A percentile compares a stretch with the other conserved stretches of the same genome.
Conservation (phyloP, 306 rosid genomes). For the Trichosanthes truncata region DNA sequence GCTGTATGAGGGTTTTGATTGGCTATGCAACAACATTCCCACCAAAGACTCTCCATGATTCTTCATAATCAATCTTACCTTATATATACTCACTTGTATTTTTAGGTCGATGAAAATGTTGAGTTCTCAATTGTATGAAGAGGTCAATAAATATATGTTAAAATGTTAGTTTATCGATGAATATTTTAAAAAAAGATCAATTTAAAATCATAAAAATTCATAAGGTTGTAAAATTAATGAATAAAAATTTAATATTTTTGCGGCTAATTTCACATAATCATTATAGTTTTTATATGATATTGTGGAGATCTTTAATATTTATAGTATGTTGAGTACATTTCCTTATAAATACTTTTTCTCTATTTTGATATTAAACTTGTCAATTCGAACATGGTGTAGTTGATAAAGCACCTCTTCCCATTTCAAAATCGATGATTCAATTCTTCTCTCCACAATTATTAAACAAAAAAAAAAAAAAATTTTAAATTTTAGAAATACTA, state of each 20-base stretch:
- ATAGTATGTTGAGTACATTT: too few relatives aligned
- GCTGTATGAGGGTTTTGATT: constrained; percentile 37
- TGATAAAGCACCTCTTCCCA: too few relatives aligned
- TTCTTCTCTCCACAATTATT: too few relatives aligned
- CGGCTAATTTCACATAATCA: neutral
- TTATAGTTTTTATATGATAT: too few relatives aligned
- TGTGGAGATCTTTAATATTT: neutral
- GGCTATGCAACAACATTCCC: constrained; percentile 22
- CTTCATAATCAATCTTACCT: neutral
- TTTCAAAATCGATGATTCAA: too few relatives aligned
- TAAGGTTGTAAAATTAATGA: neutral
- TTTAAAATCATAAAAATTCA: neutral
- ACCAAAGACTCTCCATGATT: neutral
- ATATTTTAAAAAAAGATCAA: neutral
- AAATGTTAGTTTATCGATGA: neutral
- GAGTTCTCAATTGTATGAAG: neutral
- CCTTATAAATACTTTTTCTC: too few relatives aligned
- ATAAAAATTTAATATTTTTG: neutral
- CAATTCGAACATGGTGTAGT: too few relatives aligned
- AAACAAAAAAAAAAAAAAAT: too few relatives aligned
- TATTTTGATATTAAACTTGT: too few relatives aligned
- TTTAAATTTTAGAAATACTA: too few relatives aligned
- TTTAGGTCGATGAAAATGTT: neutral
- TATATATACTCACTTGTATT: too few relatives aligned
- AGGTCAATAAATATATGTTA: neutral